Evolutionary conservation across 148 eudicot genomes (phyloP).

Genomic region (Amaranthus hypochondriacus): DNA sequence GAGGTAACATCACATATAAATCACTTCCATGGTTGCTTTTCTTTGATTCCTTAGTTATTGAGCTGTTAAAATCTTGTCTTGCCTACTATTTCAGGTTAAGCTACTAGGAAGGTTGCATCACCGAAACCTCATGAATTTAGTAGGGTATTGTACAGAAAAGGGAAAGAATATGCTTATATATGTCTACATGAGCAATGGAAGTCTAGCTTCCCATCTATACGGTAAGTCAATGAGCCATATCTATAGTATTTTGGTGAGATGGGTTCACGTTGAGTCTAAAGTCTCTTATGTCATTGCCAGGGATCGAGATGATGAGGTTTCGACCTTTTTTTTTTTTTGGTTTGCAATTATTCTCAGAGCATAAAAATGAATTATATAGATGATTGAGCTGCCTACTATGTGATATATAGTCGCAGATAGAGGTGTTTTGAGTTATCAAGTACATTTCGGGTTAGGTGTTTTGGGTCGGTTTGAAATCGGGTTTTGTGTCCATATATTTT

Average conservation of each 20-base stretch:
- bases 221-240: slow-evolving; percentile 39
- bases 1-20: slow-evolving; percentile 47
- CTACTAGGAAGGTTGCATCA: slow-evolving; percentile 93
- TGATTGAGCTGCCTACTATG: not conserved
- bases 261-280: not conserved
- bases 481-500: too few relatives aligned
- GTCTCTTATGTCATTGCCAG: not conserved
- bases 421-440: too few relatives aligned
- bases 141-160: slow-evolving; percentile 95
- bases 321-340: not conserved
- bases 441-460: too few relatives aligned
- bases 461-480: too few relatives aligned
- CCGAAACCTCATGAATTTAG: slow-evolving; percentile 91
- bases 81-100: slow-evolving; percentile 52
- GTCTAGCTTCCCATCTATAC: slow-evolving; percentile 83
- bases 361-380: not conserved
- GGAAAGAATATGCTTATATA: slow-evolving; percentile 87
- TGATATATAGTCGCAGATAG: too few relatives aligned
- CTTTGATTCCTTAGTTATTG: not conserved
- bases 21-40: not conserved
- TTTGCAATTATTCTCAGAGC: not conserved
- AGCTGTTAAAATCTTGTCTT: slow-evolving; percentile 3
- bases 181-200: slow-evolving; percentile 88
- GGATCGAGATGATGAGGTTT: not conserved
- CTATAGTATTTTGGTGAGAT: not conserved